Base-by-base conservation (phyloP, 352 stramenopile species). In the Globisporangium mamillatum region DNA sequence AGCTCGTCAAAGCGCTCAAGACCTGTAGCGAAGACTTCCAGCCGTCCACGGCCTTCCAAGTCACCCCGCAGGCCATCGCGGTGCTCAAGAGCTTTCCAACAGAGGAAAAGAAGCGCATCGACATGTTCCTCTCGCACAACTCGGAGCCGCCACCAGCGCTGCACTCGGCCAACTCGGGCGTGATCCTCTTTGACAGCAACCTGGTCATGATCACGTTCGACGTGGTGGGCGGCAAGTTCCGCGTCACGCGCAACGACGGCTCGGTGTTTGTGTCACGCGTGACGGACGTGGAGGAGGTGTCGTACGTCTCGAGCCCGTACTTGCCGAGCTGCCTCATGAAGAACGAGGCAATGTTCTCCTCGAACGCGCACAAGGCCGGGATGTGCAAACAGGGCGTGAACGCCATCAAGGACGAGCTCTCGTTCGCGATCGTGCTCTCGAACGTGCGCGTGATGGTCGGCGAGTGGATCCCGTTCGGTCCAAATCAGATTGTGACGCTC, bases 401-500 rank as follows among this genome's bases (percentile, higher is more conserved):
- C 29, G 94, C 85, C 27, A 98, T 98, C 60, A 81, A 94, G 55
- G 94, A 99, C 69, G 92, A 98, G 73, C 84, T 99, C 14, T 95
- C 94, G 48, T 94, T 98, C 69, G 94, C 98, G 24, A 98, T 99
- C 67, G 98, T 98, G 41, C 80, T 99, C 50, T 98, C 98, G 68
- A 97, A 96, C 36, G 96, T 99, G 34, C 96, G 91, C 4, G 86
- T 99, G 14, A 98, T 99, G 80, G 95, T 99, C 38, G 94, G 94
- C 10, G 97, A 99, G 78, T 99, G 97, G 81, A 98, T 99, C 59
- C 97, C 97, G 27, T 99, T 99, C 69, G 97, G 97, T 9, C 89
- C 95, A 1, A 99, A 99, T 75, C 92, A 99, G 79, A 98, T 99
- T 54, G 94, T 99, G 56, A 93, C 97, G 61, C 80, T 99, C 1